Base-by-base conservation (phyloP, 164 flowering plant species). In the Saururus chinensis region DNA sequence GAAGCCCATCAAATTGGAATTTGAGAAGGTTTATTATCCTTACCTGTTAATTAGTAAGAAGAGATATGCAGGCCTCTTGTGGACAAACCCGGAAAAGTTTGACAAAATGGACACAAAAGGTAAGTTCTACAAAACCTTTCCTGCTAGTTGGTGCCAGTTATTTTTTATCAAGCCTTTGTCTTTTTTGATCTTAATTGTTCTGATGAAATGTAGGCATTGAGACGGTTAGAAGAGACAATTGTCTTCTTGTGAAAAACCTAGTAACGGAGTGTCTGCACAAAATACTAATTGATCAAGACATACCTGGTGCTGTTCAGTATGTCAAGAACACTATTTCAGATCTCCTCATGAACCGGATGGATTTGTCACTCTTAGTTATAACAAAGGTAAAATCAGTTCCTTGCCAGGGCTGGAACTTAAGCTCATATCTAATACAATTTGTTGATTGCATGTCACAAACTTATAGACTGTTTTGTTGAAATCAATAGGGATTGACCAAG, bases 31-130 rank as follows among this genome's bases (percentile, higher is more conserved):
- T 64, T 95, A 95, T 69, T 84, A 70, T 78, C 99, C 99, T 60
- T 95, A 95, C 78, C 81, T 95, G 30, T 71, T 95, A 68, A 95
- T 95, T 65, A 95, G 87, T 84, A 95, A 91, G 84, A 95, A 95
- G 81, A 79, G 99, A 70, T 93, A 93, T 80, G 99, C 99, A 77
- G 97, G 99, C 66, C 84, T 93, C 21, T 72, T 65, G 37, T 93
- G 97, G 99, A 90, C 99, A 63, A 93, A 79, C 55, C 84, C 90
- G n/a, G 79, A 75, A 60, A 93, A 88, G 68, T 88, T 73, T 78
- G 99, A 93, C 83, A 93, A 93, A 74, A 93, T 93, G 99, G 99
- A 93, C 58, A 84, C 99, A 0, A 93, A 93, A 85, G 99, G 99
- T 90, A 73, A 65, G 62, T 0, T 1, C 9, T 30, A 8, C 40